Base-by-base conservation (phyloP, 2,329 filamentous ascomycete genomes). In the Aspergillus novoparasiticus region DNA sequence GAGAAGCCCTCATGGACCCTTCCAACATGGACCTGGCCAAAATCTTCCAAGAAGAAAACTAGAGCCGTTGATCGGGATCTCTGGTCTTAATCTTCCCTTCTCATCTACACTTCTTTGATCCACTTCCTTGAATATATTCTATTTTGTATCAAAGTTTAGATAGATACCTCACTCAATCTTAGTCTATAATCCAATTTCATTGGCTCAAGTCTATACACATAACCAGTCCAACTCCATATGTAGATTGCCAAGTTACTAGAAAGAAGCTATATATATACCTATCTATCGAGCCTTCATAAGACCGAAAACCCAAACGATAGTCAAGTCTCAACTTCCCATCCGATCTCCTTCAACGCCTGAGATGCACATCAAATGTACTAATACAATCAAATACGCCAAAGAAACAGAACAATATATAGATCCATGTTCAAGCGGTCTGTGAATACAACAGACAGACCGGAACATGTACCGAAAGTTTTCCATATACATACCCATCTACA, bases 11-110 rank as follows among this genome's bases (percentile, higher is more conserved):
- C 59, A 4, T 66, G 62, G 64, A 62, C 45, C 23, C 14, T 60
- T 2, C 56, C 61, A 2, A 34, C 51, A 16, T 59, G 61, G 53
- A 48, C 36, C 28, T 57, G 54, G 56, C 39, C 51, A 43, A 39
- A 28, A 32, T 64, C 36, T 53, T 58, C 60, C 21, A 58, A 53
- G 51, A 55, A 63, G 51, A 30, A 53, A 59, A 68, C 56, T 59
- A 63, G 57, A 65, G 41, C 66, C 64, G 59, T 59, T 21, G 48
- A 30, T 50, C 48, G 32, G 51, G 51, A 55, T 11, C 34, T 55
- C 12, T 55, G 51, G 51, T 55, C 51, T 39, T 55, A 36, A 51
- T 12, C 16, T 4, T 19, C 6, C 48, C 8, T 23, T 16, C 28
- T 8, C 6, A 26, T 26, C 45, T 48, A 26, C 12, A 4, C 19